Evolutionary conservation across 148 eudicot genomes (phyloP), one percentile per base, ranked within the genome.

Genomic region (Fagopyrum homotropicum): DNA sequence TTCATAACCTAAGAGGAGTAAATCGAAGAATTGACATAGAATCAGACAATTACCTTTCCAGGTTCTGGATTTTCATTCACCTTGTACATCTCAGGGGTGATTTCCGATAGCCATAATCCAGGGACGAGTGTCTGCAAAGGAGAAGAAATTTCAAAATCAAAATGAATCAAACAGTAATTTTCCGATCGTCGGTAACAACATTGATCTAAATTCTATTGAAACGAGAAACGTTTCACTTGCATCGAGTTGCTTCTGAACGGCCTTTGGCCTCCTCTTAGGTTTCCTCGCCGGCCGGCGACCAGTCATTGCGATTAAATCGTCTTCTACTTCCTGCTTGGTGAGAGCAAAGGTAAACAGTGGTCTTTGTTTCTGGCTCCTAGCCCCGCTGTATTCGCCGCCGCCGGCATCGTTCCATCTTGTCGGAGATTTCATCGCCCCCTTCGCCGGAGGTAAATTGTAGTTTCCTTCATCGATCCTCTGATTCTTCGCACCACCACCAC

Each of bases 21-120:
- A 9, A 64, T 5, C 5, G 70, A 64, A 64, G 70, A 8, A 11
- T 50, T 9, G 54, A 50, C 12, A 14, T 50, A 35, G 40, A 35
- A 50, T 64, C 17, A 64, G 12, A 64, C 12, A 57, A 69, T 70
- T 72, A 81, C 82, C 74, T 79, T 84, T 49, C 77, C 68, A 60
- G 72, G 44, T 16, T 75, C 78, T 22, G 78, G 59, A 73, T 73
- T 73, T 51, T 88, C 88, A 71, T 80, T 73, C 43, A 88, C 91
- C 80, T 79, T 80, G 77, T 88, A 88, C 59, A 73, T 78, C 45
- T 88, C 87, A 4, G 87, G 49, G 2, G 81, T 77, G 40, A 88
- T 73, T 73, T 85, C 91, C 3, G 81, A 74, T 72, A 88, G 70
- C 85, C 84, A 85, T 12, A 85, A 63, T 47, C 88, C 91, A 5